Percentiles rank a stretch among this genome's conserved stretches.
phyloP scores from a whole-genome alignment of 106 monocot species.

The Dioscorea zingiberensis region DNA sequence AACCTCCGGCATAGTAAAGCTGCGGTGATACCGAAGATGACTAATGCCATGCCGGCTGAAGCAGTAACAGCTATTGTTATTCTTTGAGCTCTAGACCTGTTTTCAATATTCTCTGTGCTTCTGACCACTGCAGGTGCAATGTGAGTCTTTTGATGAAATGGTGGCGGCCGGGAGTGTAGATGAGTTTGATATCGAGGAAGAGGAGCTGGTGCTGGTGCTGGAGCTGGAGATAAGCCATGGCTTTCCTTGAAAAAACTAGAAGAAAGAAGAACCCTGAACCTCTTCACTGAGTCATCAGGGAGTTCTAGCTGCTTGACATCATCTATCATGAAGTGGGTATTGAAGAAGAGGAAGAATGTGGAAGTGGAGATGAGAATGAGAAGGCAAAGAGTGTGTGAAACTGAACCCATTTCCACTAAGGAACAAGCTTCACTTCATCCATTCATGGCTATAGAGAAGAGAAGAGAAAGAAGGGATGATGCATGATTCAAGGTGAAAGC shows the following conservation, averaged over 20 bases:
- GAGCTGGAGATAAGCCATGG: not conserved
- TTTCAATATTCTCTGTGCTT: not conserved
- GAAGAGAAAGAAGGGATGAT: not conserved
- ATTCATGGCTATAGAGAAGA: not conserved
- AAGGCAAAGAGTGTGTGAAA: not conserved
- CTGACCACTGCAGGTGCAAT: not conserved
- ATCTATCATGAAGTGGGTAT: not conserved
- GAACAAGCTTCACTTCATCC: no score
- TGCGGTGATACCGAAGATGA: not conserved
- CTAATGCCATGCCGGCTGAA: not conserved
- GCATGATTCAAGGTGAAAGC: not conserved
- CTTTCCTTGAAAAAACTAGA: not conserved
- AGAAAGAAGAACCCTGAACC: slow-evolving; percentile 2
- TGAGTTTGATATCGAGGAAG: not conserved
- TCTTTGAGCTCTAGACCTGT: not conserved
- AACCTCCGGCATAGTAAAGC: not conserved
- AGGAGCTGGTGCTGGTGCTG: not conserved
- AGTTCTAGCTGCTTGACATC: no score
- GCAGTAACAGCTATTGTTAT: not conserved
- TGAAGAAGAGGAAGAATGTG: not conserved
- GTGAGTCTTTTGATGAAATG: not conserved
- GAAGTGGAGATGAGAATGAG: not conserved
- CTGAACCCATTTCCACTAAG: slow-evolving; percentile 4
- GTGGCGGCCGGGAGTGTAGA: not conserved
- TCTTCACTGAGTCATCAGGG: no score